Conservation (phyloP, 2,329 filamentous ascomycete genomes). For the Tolypocladium sp. region DNA sequence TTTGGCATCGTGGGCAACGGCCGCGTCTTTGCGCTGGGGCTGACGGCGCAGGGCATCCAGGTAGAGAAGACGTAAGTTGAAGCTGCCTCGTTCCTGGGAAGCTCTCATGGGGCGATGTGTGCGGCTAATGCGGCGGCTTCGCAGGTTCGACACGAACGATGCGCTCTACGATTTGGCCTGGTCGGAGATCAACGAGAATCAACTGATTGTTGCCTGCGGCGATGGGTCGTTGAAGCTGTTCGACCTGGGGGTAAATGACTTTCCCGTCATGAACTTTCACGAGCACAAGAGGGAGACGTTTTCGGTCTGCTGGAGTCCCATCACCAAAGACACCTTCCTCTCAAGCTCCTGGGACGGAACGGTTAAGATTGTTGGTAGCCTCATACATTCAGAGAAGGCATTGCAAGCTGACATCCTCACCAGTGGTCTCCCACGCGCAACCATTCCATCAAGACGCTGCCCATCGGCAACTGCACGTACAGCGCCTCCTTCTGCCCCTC, state of each 20-base stretch:
- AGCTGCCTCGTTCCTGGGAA: background rate
- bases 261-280: slow-evolving; percentile 84
- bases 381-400: background rate
- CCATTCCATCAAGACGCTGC: slow-evolving; percentile 73
- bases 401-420: background rate
- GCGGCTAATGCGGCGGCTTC: slow-evolving; percentile 1
- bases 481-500: slow-evolving; percentile 85
- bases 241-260: slow-evolving; percentile 71
- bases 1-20: slow-evolving; percentile 97
- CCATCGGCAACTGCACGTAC: slow-evolving; percentile 91
- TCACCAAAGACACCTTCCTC: slow-evolving; percentile 82
- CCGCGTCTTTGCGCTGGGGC: slow-evolving; percentile 70
- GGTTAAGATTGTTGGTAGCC: slow-evolving; percentile 64
- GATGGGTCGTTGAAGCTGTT: slow-evolving; percentile 95
- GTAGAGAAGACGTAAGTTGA: slow-evolving; percentile 67
- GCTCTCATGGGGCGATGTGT: background rate
- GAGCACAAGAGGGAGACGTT: slow-evolving; percentile 94
- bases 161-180: slow-evolving; percentile 90
- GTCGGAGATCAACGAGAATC: slow-evolving; percentile 95
- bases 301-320: slow-evolving; percentile 83
- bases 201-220: slow-evolving; percentile 79
- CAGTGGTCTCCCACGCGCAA: slow-evolving; percentile 76
- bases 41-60: slow-evolving; percentile 76
- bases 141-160: slow-evolving; percentile 91
- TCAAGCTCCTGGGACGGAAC: slow-evolving; percentile 95